Evolutionary conservation across 2,329 filamentous ascomycete genomes (phyloP).

Genomic region (Colletotrichum gigasporum): DNA sequence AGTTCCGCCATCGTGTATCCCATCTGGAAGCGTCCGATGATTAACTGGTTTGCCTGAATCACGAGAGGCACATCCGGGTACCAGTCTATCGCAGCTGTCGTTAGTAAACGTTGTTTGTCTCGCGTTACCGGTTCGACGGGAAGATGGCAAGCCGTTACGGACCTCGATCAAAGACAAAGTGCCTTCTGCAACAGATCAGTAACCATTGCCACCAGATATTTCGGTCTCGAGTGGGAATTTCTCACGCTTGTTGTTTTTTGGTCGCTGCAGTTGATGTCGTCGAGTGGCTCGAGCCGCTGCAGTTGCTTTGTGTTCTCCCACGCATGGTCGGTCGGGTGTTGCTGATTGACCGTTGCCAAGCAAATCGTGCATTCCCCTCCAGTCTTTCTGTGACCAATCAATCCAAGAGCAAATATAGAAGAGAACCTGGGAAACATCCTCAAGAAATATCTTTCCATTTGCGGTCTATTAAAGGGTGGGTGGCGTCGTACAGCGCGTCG

Average conservation of each 20-base stretch:
- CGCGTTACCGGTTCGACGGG: neutral
- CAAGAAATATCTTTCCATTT: neutral
- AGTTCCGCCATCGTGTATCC: conserved; percentile 20
- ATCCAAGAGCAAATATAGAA: no score
- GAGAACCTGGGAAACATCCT: neutral
- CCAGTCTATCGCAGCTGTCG: neutral
- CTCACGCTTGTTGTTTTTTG: neutral
- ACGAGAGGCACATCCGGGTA: conserved; percentile 28
- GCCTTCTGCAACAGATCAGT: conserved; percentile 8
- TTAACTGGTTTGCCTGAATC: conserved; percentile 27
- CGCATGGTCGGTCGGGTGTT: conserved; percentile 1
- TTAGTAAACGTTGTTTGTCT: neutral
- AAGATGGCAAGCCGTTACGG: neutral
- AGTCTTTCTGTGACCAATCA: neutral
- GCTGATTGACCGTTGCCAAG: neutral
- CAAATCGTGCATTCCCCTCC: neutral
- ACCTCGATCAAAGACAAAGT: conserved; percentile 30
- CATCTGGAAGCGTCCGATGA: conserved; percentile 24
- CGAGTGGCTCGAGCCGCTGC: conserved; percentile 25
- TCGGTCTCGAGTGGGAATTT: neutral
- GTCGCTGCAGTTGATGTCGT: neutral
- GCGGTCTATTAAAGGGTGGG: neutral
- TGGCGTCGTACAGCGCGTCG: neutral
- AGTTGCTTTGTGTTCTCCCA: conserved; percentile 22
- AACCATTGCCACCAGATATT: neutral